phyloP scores from a whole-genome alignment of 345 rosid species.

The Euphorbia tirucalli region DNA sequence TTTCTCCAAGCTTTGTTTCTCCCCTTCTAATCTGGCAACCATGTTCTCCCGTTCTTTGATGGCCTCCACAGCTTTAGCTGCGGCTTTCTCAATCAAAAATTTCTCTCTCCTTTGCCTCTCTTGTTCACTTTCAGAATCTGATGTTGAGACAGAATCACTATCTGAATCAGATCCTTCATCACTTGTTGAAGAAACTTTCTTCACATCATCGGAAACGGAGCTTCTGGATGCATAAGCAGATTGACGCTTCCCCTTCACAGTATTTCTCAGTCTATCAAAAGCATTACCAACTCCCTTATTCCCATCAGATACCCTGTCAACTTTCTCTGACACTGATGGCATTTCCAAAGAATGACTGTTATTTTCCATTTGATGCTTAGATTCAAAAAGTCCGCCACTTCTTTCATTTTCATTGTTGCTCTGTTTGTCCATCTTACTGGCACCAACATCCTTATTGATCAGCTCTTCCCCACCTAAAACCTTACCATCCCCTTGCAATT shows the following conservation, averaged over 20 bases:
- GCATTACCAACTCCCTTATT: conserved; percentile 36
- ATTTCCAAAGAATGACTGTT: conserved; percentile 28
- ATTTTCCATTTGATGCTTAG: conserved; percentile 17
- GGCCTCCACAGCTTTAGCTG: conserved; percentile 68
- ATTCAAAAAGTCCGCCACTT: conserved; percentile 30
- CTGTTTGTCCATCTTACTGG: conserved; percentile 15
- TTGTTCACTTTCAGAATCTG: conserved; percentile 78
- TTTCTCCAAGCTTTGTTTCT: conserved; percentile 92
- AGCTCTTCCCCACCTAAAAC: conserved; percentile 19
- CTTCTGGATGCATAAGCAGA: conserved; percentile 30
- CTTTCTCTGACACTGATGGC: conserved; percentile 24
- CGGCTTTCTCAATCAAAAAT: conserved; percentile 72
- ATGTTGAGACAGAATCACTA: conserved; percentile 59
- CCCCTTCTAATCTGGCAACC: conserved; percentile 92
- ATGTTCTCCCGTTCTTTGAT: conserved; percentile 79
- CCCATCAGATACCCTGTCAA: conserved; percentile 31
- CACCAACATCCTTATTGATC: conserved; percentile 26
- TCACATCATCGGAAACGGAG: conserved; percentile 42
- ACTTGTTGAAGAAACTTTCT: conserved; percentile 34
- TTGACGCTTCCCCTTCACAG: conserved; percentile 36
- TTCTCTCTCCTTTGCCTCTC: conserved; percentile 75
- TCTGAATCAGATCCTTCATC: conserved; percentile 54
- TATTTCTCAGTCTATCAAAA: conserved; percentile 29
- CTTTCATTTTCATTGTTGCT: conserved; percentile 32
- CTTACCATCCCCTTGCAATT: conserved; percentile 39